phyloP scores from a whole-genome alignment of 495 filamentous ascomycete genomes.

The Mytilinidion resinicola region DNA sequence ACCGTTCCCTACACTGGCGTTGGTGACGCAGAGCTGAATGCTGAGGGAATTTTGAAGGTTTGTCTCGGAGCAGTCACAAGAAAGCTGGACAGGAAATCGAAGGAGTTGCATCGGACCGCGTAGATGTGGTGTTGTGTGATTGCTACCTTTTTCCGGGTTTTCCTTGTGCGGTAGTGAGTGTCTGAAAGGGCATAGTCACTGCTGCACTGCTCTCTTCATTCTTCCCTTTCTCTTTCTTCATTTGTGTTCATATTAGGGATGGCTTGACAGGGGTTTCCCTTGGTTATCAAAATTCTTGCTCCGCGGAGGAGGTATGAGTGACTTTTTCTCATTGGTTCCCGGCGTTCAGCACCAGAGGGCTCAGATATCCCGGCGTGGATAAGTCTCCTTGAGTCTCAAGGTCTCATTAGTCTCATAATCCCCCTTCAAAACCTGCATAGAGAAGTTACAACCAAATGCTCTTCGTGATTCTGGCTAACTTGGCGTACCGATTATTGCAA shows the following conservation, averaged over 20 bases:
- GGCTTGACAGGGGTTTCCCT: not conserved
- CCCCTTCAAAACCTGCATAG: no score
- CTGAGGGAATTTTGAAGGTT: constrained; percentile 72
- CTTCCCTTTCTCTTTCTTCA: not conserved
- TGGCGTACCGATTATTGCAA: no score
- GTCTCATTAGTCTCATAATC: no score
- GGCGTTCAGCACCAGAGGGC: no score
- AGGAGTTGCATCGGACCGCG: constrained; percentile 17
- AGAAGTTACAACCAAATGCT: no score
- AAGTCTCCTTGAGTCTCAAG: no score
- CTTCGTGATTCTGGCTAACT: no score
- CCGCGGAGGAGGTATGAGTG: no score
- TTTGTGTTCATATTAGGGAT: not conserved
- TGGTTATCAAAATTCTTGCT: no score
- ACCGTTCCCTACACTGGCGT: constrained; percentile 67
- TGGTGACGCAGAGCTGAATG: constrained; percentile 43
- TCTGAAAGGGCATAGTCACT: no score
- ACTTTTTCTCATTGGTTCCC: no score
- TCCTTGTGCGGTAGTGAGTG: not conserved
- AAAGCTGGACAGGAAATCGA: constrained; percentile 17
- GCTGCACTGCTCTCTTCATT: not conserved
- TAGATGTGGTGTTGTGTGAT: not conserved
- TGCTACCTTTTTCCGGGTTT: not conserved
- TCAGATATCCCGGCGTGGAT: no score
- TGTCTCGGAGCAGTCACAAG: constrained; percentile 32